A percentile compares a stretch with the other conserved stretches of the same genome.
phyloP scores from a whole-genome alignment of 768 basidiomycete genomes.

The Brasilioporus rufonigricans region DNA sequence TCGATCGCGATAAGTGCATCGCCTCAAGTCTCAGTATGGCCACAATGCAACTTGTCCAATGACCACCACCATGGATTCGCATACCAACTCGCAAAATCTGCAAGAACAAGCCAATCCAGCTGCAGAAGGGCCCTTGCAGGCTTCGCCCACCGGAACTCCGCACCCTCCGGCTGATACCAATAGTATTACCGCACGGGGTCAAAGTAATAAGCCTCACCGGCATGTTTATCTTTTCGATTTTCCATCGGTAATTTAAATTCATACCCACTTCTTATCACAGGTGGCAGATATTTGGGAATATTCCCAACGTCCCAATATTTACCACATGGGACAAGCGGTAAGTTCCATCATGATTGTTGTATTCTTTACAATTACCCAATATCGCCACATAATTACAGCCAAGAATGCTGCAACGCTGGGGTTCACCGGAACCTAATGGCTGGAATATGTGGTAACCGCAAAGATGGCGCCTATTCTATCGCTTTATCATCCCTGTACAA shows the following conservation, averaged over 20 bases:
- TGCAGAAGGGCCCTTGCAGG: not conserved
- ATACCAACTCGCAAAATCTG: not conserved
- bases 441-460: conserved; percentile 22
- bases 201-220: not conserved
- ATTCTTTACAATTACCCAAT: not conserved
- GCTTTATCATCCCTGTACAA: conserved; percentile 18
- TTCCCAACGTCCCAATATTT: conserved; percentile 25
- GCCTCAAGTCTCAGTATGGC: not conserved
- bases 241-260: not conserved
- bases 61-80: conserved; percentile 17
- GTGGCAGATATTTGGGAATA: conserved; percentile 23
- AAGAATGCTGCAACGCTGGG: conserved; percentile 7
- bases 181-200: not conserved
- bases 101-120: not conserved
- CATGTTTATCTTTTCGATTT: not conserved
- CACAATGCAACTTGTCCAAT: conserved; percentile 1
- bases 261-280: conserved; percentile 4
- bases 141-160: not conserved
- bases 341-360: not conserved
- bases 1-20: not conserved
- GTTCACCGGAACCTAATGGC: conserved; percentile 16
- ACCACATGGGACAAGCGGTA: conserved; percentile 19
- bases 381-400: not conserved
- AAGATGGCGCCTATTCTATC: conserved; percentile 17
- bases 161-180: not conserved